Conservation (phyloP, 352 stramenopile genomes). For the Pythium catenulatum region DNA sequence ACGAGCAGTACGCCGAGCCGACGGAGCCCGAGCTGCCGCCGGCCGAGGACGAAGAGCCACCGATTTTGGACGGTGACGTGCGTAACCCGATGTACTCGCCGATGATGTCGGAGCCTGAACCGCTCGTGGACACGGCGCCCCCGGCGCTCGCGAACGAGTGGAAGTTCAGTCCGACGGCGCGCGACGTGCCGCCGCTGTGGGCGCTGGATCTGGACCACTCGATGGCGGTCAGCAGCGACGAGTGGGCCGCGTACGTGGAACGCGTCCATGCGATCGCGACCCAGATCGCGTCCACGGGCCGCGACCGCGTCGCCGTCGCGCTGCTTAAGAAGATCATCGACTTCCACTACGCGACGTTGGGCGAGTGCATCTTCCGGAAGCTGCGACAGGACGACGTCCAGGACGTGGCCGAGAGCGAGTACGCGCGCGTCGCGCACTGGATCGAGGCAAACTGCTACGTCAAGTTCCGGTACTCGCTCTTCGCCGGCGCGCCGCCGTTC, state of each 20-base stretch:
- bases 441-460: conserved; percentile 69
- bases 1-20: too few relatives aligned
- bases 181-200: conserved; percentile 11
- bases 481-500: conserved; percentile 66
- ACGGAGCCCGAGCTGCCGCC: too few relatives aligned
- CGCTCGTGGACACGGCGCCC: too few relatives aligned
- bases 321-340: conserved; percentile 8
- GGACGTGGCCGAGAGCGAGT: not conserved
- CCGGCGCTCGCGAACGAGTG: not conserved
- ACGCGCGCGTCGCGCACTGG: not conserved
- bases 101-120: too few relatives aligned
- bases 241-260: conserved; percentile 25
- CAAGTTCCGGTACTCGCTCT: conserved; percentile 75
- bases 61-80: too few relatives aligned
- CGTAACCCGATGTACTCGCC: too few relatives aligned
- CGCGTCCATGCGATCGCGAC: not conserved
- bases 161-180: conserved; percentile 1
- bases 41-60: too few relatives aligned
- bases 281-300: not conserved
- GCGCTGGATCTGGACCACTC: conserved; percentile 20
- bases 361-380: not conserved
- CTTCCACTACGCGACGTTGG: conserved; percentile 31
- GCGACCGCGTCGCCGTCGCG: not conserved
- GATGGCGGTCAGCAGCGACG: not conserved
- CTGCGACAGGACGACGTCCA: not conserved